phyloP scores from a whole-genome alignment of 2,329 filamentous ascomycete species.

The Phyllosticta capitalensis region DNA sequence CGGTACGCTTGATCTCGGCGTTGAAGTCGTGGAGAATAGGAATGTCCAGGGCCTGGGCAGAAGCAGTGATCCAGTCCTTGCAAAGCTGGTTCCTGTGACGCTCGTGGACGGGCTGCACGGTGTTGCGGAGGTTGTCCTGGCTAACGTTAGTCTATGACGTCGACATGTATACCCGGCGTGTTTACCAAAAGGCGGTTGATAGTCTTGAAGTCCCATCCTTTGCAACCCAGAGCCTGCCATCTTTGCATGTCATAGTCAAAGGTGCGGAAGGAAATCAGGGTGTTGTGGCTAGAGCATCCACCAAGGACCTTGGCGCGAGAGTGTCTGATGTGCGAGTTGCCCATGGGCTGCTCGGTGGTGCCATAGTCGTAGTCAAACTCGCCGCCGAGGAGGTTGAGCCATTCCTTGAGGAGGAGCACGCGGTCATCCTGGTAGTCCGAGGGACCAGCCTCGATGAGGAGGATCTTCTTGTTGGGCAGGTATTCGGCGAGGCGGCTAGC shows the following conservation, averaged over 20 bases:
- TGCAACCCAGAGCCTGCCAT: conserved; percentile 74
- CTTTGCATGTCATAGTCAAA: conserved; percentile 81
- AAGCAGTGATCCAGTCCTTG: conserved; percentile 79
- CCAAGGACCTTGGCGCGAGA: conserved; percentile 87
- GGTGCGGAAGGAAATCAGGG: conserved; percentile 82
- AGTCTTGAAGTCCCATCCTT: conserved; percentile 77
- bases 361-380: conserved; percentile 85
- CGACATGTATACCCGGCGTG: not conserved
- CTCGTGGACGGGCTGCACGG: conserved; percentile 78
- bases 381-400: conserved; percentile 74
- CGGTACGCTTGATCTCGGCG: conserved; percentile 64
- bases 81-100: conserved; percentile 84
- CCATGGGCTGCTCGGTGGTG: conserved; percentile 81
- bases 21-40: conserved; percentile 82
- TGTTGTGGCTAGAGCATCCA: conserved; percentile 90
- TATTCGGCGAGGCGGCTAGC: conserved; percentile 73
- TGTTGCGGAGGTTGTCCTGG: conserved; percentile 70
- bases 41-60: conserved; percentile 68
- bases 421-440: conserved; percentile 83
- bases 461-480: conserved; percentile 68
- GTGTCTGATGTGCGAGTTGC: conserved; percentile 86
- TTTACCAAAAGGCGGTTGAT: conserved; percentile 60
- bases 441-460: conserved; percentile 80
- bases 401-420: conserved; percentile 77
- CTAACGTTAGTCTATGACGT: not conserved